Evolutionary conservation across 1,284 basidiomycete genomes (phyloP).

Genomic region (Ceratobasidium sp.): DNA sequence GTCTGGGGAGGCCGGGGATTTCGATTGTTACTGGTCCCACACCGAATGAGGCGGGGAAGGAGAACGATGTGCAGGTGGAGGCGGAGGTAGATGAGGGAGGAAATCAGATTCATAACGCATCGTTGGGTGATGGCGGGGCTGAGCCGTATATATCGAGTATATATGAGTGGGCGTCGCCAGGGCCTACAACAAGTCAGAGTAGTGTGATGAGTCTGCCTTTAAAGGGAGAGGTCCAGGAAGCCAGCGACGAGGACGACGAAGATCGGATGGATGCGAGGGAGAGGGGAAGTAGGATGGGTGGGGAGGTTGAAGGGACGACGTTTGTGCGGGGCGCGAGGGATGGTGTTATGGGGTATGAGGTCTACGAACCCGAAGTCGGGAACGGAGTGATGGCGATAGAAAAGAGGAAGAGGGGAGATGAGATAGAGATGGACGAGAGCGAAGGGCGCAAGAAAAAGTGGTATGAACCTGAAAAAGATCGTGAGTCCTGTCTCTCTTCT

Average conservation of each 20-base stretch:
- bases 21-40: constrained; percentile 20
- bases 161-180: constrained; percentile 30
- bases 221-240: constrained; percentile 21
- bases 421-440: constrained; percentile 9
- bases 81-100: not conserved
- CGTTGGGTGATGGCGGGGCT: constrained; percentile 1
- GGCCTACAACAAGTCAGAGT: constrained; percentile 11
- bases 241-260: constrained; percentile 19
- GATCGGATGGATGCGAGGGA: constrained; percentile 29
- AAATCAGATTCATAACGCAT: not conserved
- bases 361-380: constrained; percentile 56
- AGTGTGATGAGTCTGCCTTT: constrained; percentile 36
- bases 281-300: constrained; percentile 43
- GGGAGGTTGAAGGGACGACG: no score
- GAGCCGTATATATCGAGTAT: constrained; percentile 37
- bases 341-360: constrained; percentile 36
- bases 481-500: constrained; percentile 57
- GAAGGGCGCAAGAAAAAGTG: constrained; percentile 59
- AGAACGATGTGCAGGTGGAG: no score
- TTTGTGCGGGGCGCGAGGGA: constrained; percentile 47
- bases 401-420: constrained; percentile 1
- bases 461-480: constrained; percentile 76
- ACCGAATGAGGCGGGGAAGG: no score
- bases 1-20: constrained; percentile 51
- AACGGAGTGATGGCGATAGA: no score